Base-by-base conservation (phyloP, 805 yeast species). In the Candida yuanshanica region DNA sequence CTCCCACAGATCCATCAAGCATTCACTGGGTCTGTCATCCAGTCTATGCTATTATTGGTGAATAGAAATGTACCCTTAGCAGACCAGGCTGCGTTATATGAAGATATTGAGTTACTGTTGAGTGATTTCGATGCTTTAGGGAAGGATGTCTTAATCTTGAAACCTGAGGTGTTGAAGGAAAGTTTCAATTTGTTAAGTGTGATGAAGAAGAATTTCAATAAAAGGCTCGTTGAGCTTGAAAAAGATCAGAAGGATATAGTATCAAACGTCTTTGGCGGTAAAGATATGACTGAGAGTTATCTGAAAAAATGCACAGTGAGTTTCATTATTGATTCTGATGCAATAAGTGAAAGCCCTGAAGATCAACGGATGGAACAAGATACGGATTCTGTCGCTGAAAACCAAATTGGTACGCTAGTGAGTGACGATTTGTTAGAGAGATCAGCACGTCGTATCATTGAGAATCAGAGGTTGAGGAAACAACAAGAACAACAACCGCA, bases 1-100 rank as follows among this genome's bases (percentile, higher is more conserved):
- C 41, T 60, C 14, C 46, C 63, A 14, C 63, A 58, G 42, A 59
- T 61, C 13, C 61, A 62, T 38, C 66, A 62, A 37, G 27, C 58
- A 0, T 62, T 60, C 45, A 54, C 64, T 8, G 63, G 64, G 3
- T 50, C 63, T 2, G 55, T 61, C 21, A 51, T 60, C 11, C 66
- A 60, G 41, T 54, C 63, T 2, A 56, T 61, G 55, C 45, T 62
- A 46, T 33, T 62, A 4, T 34, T 60, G 33, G 42, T 60, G 23
- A 49, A 50, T 33, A 39, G 42, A 11, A 46, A 48, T n/a, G 37
- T 53, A 32, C 38, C 54, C 2, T 13, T 39, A 12, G 38, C 33
- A 31, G 59, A 56, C 18, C 48, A 49, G 33, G 44, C 48, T 25
- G 47, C 51, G 1, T 22, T 56, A 24, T 50, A 51, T 38, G 42